Percentiles rank a stretch among this genome's conserved stretches.
Evolutionary conservation across 129 eudicot species (phyloP).

Genomic region (Pulicaria dysenterica): DNA sequence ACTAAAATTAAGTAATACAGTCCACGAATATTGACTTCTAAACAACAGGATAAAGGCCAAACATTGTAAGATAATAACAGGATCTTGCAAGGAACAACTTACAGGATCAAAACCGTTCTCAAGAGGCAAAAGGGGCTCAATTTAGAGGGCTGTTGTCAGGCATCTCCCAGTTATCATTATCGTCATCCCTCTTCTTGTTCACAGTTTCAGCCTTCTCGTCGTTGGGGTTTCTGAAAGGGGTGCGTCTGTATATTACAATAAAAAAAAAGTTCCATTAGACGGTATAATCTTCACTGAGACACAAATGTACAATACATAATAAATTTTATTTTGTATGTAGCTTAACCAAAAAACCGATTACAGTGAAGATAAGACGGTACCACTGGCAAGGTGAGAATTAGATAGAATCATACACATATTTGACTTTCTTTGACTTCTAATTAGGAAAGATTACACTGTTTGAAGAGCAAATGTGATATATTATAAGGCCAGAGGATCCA

Average conservation of each 20-base stretch:
- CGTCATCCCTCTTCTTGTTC: constrained; percentile 58
- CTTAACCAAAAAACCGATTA: not conserved
- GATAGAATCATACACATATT: not conserved
- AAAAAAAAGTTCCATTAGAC: constrained; percentile 16
- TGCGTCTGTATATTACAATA: constrained; percentile 48
- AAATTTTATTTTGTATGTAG: not conserved
- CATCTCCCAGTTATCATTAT: constrained; percentile 78
- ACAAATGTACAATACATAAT: not conserved
- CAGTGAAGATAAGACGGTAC: not conserved
- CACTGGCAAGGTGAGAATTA: not conserved
- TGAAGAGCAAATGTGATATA: too few species aligned
- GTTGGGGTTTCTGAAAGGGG: constrained; percentile 41
- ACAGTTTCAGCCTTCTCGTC: constrained; percentile 47
- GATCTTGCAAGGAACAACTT: constrained; percentile 8
- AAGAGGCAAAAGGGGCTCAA: constrained; percentile 39
- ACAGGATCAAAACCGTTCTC: constrained; percentile 9
- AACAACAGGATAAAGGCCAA: constrained; percentile 24
- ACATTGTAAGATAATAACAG: constrained; percentile 22
- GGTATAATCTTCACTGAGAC: not conserved
- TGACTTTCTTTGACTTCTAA: not conserved
- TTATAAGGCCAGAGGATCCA: too few species aligned
- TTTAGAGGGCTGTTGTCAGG: constrained; percentile 49
- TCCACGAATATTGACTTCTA: constrained; percentile 22
- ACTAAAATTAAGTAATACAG: constrained; percentile 20
- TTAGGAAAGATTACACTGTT: too few species aligned